Base-by-base conservation (phyloP, 2,329 filamentous ascomycete genomes). In the Ascochyta rabiei region DNA sequence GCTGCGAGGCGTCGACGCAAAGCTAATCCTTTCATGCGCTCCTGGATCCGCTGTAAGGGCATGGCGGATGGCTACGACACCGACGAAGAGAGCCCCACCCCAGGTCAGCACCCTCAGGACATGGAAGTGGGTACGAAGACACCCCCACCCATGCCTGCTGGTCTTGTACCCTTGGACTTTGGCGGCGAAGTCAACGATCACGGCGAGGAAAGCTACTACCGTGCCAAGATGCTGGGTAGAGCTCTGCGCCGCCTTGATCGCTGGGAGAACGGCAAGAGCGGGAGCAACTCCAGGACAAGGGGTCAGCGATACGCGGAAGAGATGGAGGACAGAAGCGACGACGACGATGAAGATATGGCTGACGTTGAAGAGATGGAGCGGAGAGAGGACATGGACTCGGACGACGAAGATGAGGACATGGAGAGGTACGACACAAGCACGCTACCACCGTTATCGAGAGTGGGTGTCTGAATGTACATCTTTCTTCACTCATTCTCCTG, bases 141-240 rank as follows among this genome's bases (percentile, higher is more conserved):
- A 2, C 68, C 68, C 2, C 70, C 74, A 3, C 70, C 71, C 40
- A 70, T 72, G 56, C 70, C 72, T 61, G 76, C 73, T 2, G 90
- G 87, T 1, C 80, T 90, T 34, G 84, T 83, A 47, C 86, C 84
- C 28, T 77, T 89, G 0, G 76, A 76, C 18, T 75, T 77, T 42
- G 66, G 64, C 12, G 72, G 68, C 15, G 89, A 93, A 69, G 75
- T 81, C 0, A 88, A 91, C 57, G 90, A 93, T 74, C 89, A 86
- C 62, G 90, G 90, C 38, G 90, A 93, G 72, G 89, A 93, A 72
- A 81, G 86, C 6, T 82, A 82, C 49, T 81, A 84, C 1, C 87
- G 90, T 53, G 83, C 86, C 4, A 85, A 88, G 10, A 83, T 89
- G 7, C 76, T 93, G 16, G 80, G 87, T 48, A 82, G 88, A 15